These are phyloP conservation scores for Saccharomycopsis babjevae DNA, from an alignment of 805 yeast species.

Conservation along the genomic window DNA sequence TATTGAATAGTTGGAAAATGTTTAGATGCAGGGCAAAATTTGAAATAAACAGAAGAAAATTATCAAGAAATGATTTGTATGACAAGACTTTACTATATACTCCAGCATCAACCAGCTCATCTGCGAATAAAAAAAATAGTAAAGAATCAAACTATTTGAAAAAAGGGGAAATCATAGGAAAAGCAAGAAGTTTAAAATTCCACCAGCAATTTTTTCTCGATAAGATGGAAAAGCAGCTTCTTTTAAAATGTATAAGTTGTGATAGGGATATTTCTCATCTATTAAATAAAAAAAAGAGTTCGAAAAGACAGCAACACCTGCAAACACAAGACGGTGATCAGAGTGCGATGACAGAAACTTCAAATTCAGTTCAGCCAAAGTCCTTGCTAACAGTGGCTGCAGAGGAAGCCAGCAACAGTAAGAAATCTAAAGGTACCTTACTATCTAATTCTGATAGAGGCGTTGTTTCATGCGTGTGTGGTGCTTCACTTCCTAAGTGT, in stretches of 20 bases:
- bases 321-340: not conserved
- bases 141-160: not conserved
- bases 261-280: slow-evolving; percentile 46
- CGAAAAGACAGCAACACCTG: not conserved
- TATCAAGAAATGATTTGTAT: slow-evolving; percentile 34
- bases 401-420: slow-evolving; percentile 8
- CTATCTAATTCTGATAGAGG: slow-evolving; percentile 3
- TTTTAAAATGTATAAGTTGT: slow-evolving; percentile 73
- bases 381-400: slow-evolving; percentile 14
- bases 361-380: not conserved
- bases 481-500: slow-evolving; percentile 79
- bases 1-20: slow-evolving; percentile 72
- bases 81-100: not conserved
- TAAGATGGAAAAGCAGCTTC: slow-evolving; percentile 55
- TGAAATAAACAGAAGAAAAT: slow-evolving; percentile 65
- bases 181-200: not conserved
- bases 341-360: not conserved
- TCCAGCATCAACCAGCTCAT: not conserved
- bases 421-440: not conserved
- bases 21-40: slow-evolving; percentile 74
- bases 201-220: slow-evolving; percentile 5
- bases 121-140: not conserved
- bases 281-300: slow-evolving; percentile 11
- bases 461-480: slow-evolving; percentile 37
- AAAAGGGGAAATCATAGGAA: not conserved